phyloP scores from a whole-genome alignment of 768 basidiomycete genomes.

The Trametes maxima region DNA sequence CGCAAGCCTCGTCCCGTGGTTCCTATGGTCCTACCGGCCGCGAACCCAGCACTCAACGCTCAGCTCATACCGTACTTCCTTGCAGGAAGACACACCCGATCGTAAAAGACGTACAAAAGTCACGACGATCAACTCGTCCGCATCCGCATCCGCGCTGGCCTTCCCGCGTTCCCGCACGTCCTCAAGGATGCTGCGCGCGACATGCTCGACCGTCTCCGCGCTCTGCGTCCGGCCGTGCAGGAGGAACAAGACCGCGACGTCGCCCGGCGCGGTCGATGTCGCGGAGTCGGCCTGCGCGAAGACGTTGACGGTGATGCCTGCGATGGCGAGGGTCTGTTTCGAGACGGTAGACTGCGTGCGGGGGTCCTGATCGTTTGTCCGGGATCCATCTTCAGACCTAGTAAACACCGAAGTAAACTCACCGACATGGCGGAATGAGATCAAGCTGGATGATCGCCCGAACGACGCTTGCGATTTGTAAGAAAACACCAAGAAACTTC shows the following conservation, averaged over 20 bases:
- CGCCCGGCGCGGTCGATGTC: conserved; percentile 19
- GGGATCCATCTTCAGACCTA: conserved; percentile 9
- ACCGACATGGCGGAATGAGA: conserved; percentile 2
- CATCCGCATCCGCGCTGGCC: conserved; percentile 15
- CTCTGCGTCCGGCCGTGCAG: conserved; percentile 47
- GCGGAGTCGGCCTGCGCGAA: conserved; percentile 33
- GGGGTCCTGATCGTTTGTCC: conserved; percentile 9
- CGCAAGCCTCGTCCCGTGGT: conserved; percentile 48
- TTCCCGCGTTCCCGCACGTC: conserved; percentile 38
- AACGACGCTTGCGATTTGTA: too few species aligned
- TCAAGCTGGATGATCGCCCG: not conserved
- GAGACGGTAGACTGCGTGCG: conserved; percentile 8
- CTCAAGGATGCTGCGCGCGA: conserved; percentile 39
- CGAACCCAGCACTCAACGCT: not conserved
- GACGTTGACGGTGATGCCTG: conserved; percentile 32
- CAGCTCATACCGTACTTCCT: too few species aligned
- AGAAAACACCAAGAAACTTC: not conserved
- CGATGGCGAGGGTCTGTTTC: conserved; percentile 29
- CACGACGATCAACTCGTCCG: conserved; percentile 47
- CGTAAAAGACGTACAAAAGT: conserved; percentile 41
- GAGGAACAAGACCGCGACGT: conserved; percentile 42
- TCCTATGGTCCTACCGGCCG: conserved; percentile 47
- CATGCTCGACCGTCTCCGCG: conserved; percentile 34
- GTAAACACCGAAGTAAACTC: not conserved
- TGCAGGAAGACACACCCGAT: not conserved